A percentile compares a stretch with the other conserved stretches of the same genome.
phyloP scores from a whole-genome alignment of 371 early-diverging fungal species.

The Synchytrium microbalum region DNA sequence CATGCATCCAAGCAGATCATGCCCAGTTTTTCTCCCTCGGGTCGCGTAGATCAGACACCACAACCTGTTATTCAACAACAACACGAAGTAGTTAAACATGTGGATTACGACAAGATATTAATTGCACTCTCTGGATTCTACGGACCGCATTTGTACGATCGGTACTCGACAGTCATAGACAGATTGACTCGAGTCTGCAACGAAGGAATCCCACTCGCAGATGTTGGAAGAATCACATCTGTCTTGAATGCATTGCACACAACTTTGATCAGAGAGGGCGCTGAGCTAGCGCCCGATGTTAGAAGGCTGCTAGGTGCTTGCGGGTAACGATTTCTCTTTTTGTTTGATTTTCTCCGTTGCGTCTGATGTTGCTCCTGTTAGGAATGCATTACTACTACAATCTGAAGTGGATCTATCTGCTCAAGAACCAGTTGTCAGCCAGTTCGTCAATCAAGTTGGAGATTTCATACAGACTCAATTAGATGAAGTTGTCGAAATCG shows the following conservation, averaged over 20 bases:
- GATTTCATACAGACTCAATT: neutral
- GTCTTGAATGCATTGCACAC: neutral
- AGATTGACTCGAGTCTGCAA: neutral
- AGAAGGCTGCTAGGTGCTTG: neutral
- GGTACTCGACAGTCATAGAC: neutral
- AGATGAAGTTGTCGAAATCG: neutral
- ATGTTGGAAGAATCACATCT: neutral
- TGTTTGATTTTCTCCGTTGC: no score
- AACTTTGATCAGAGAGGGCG: neutral
- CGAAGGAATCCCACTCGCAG: neutral
- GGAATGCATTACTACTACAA: neutral
- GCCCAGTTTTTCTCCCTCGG: no score
- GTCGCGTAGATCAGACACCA: neutral
- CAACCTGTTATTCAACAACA: neutral
- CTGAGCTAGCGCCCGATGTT: neutral
- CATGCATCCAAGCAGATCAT: neutral
- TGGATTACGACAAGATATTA: neutral
- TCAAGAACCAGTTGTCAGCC: neutral
- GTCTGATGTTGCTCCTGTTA: neutral
- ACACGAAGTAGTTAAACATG: neutral
- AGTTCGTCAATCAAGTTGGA: neutral
- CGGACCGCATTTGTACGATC: neutral
- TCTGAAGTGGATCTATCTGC: neutral
- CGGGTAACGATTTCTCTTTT: no score
- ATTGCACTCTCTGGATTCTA: neutral